A percentile compares a stretch with the other conserved stretches of the same genome.
Conservation (phyloP, 2,329 filamentous ascomycete genomes). For the Fusarium oligoseptatum region DNA sequence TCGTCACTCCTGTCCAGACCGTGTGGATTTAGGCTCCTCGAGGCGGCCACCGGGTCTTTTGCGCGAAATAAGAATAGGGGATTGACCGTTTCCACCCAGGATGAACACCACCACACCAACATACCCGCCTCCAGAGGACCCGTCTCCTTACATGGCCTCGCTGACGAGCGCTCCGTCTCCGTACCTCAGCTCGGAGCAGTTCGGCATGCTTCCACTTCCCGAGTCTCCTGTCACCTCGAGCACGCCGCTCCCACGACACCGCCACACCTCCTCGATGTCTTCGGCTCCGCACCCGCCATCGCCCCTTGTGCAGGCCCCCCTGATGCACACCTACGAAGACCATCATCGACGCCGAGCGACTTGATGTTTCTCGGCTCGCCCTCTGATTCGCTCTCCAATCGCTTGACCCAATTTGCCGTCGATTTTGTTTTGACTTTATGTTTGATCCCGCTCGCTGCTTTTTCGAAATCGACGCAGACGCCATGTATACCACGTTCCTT, state of each 20-base stretch:
- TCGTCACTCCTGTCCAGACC: constrained; percentile 73
- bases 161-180: constrained; percentile 58
- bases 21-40: constrained; percentile 68
- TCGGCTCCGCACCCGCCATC: constrained; percentile 53
- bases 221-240: constrained; percentile 59
- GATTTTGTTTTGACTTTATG: constrained; percentile 32
- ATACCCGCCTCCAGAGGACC: constrained; percentile 60
- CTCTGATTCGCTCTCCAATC: constrained; percentile 24
- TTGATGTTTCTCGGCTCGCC: constrained; percentile 44
- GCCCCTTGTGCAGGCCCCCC: constrained; percentile 51
- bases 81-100: constrained; percentile 70
- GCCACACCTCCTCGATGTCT: constrained; percentile 54
- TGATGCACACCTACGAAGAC: constrained; percentile 49
- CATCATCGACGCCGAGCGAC: constrained; percentile 53
- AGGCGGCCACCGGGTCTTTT: constrained; percentile 56
- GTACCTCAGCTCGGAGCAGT: constrained; percentile 58
- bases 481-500: constrained; percentile 56
- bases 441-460: constrained; percentile 36
- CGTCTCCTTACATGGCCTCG: constrained; percentile 53
- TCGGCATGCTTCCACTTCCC: constrained; percentile 60
- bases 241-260: constrained; percentile 55
- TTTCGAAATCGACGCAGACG: constrained; percentile 50
- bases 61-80: constrained; percentile 58
- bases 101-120: constrained; percentile 61
- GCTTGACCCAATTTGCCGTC: constrained; percentile 34